A percentile compares a stretch with the other conserved stretches of the same genome.
Conservation (phyloP, 2,329 filamentous ascomycete species). For the Monosporascus cannonballus region DNA sequence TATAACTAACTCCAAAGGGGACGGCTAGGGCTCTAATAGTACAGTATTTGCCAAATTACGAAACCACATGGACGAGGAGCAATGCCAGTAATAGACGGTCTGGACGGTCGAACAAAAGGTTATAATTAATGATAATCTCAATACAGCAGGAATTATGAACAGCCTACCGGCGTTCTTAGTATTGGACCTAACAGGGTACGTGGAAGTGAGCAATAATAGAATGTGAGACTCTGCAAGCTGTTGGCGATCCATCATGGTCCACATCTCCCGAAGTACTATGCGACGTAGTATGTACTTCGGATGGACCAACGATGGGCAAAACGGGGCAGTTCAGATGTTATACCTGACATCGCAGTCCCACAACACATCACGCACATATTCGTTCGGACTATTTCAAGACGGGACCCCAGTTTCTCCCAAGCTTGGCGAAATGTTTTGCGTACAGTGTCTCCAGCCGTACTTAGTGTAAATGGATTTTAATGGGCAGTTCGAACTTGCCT, state of each 20-base stretch:
- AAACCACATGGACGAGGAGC: too few relatives aligned
- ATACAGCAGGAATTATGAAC: too few relatives aligned
- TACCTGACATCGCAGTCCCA: not conserved
- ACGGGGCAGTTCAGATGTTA: not conserved
- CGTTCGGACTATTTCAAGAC: not conserved
- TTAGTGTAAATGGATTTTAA: not conserved
- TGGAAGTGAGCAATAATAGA: not conserved
- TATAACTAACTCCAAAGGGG: too few relatives aligned
- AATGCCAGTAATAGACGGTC: too few relatives aligned
- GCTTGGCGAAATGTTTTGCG: not conserved
- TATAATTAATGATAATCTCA: too few relatives aligned
- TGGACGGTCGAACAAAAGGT: too few relatives aligned
- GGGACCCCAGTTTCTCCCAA: not conserved
- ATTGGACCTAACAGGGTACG: too few relatives aligned
- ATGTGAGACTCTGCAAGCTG: not conserved
- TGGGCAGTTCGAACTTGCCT: not conserved
- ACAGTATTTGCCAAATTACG: too few relatives aligned
- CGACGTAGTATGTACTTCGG: not conserved
- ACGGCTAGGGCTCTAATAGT: too few relatives aligned
- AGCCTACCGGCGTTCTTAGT: too few relatives aligned
- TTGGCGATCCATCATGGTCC: not conserved
- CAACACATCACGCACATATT: not conserved
- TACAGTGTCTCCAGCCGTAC: not conserved
- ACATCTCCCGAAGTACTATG: not conserved
- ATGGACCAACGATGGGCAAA: not conserved